These are phyloP conservation scores for Aspergillus texensis DNA, from an alignment of 2,329 filamentous ascomycete genomes.

Conservation along the genomic window DNA sequence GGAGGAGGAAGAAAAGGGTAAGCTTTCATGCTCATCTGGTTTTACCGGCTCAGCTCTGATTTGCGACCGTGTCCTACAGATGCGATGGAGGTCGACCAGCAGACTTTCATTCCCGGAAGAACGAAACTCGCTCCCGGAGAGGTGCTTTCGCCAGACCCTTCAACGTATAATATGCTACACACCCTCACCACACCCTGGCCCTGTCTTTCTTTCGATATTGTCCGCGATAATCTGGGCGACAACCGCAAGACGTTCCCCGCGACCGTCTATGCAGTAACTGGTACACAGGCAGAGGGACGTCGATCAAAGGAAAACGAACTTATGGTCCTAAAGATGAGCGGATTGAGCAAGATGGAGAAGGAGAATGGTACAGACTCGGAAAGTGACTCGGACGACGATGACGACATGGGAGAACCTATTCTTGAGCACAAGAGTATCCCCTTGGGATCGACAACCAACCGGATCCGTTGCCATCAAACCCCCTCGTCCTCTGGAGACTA, in stretches of 20 bases:
- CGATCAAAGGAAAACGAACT: constrained; percentile 85
- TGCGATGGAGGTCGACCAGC: constrained; percentile 91
- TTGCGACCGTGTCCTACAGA: constrained; percentile 45
- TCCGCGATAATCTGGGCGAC: constrained; percentile 83
- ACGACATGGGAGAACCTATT: constrained; percentile 80
- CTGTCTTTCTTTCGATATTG: constrained; percentile 91
- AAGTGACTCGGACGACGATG: constrained; percentile 69
- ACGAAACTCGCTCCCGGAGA: constrained; percentile 90
- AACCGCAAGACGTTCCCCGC: constrained; percentile 91
- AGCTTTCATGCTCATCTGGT: constrained; percentile 21
- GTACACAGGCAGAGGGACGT: constrained; percentile 82
- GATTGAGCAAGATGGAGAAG: constrained; percentile 82
- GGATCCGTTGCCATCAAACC: constrained; percentile 83
- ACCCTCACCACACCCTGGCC: constrained; percentile 93
- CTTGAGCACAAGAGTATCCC: constrained; percentile 91
- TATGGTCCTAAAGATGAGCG: constrained; percentile 95
- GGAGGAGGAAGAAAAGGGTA: constrained; percentile 80
- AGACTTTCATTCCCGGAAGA: constrained; percentile 93
- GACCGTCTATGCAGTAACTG: constrained; percentile 91
- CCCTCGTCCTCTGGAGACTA: constrained; percentile 65
- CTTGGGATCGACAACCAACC: constrained; percentile 84
- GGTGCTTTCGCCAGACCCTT: constrained; percentile 84
- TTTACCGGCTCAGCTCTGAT: constrained; percentile 18
- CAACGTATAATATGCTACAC: constrained; percentile 98
- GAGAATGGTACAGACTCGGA: constrained; percentile 70